Base-by-base conservation (phyloP, 2,329 filamentous ascomycete species). In the Fusarium sp. region DNA sequence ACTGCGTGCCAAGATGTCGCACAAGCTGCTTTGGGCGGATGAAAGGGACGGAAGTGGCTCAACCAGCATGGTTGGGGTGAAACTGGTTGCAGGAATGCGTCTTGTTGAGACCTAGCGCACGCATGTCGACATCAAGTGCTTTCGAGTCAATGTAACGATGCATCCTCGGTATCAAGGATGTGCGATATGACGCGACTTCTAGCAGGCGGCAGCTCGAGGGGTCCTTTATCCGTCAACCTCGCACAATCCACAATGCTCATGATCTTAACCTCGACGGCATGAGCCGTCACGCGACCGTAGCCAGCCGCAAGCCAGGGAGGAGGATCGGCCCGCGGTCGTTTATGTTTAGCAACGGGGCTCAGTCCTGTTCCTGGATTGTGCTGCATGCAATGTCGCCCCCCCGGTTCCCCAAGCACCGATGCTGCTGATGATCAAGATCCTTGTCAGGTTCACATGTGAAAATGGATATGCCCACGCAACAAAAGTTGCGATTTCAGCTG, bases 371-470 rank as follows among this genome's bases (percentile, higher is more conserved):
- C 70, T 72, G 61, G 65, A 71, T 71, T 66, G 33, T 58, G 64
- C 66, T 68, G 66, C 66, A 69, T 71, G 69, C 68, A 69, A 64
- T 58, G 49, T 69, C 31, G 53, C 55, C 68, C 68, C 68, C 68
- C 68, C 62, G 63, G 68, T 65, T 57, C 54, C 46, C 46, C 58
- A 57, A 58, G 64, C 58, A 70, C 36, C 57, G 54, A 57, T 31
- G 56, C 53, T 42, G 62, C 53, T 42, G 62, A n/a, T 66, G 66
- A 64, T 68, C 69, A 65, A 66, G 64, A 67, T 58, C 70, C 68
- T 69, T 71, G 62, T 66, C 54, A 56, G 50, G 25, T 70, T 69
- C 66, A 71, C 73, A 68, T 74, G 73, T 65, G 59, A 74, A 75
- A 65, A 62, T 46, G 42, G 42, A 46, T n/a, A 46, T 27, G 14